Evolutionary conservation across 164 flowering plant species (phyloP), one percentile per base, ranked within the genome.

Genomic region (Sedum album): DNA sequence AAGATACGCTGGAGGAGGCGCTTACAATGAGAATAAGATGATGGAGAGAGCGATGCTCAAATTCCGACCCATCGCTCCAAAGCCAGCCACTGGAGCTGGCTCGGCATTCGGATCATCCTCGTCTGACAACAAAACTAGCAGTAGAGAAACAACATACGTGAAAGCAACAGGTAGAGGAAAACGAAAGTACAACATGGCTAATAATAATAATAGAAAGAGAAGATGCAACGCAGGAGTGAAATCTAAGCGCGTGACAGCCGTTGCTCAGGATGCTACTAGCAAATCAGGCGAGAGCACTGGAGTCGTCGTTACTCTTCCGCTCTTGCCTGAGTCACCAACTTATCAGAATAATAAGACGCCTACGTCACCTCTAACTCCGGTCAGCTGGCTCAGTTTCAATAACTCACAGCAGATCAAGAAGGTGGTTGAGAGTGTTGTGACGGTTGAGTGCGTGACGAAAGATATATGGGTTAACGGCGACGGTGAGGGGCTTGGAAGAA

Each of bases 11-110:
- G 75, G 76, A 2, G 75, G 75, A 2, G 75, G 73, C 2, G 68
- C 63, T n/a, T 81, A 82, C 70, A 86, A 79, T 46, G 69, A 66
- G 67, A 73, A 87, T 0, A 78, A 77, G 66, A 76, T 88, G 55
- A 76, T 88, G 55, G 84, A 85, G 68, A 77, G 82, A 73, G 82
- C 90, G 69, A 86, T 92, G 98, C 83, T 83, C 4, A 75, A 79
- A 31, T 92, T 78, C 76, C 80, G 97, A 20, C 97, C 96, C 57
- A 92, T 92, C 70, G 97, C 97, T 0, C 97, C 97, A 1, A 90
- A 84, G 57, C 97, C 97, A 25, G 76, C 76, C 17, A 18, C 69
- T 3, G 74, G 66, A 1, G 80, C 48, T 13, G 48, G 79, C 4
- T 70, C 85, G 0, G 71, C 20, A 21, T 62, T 81, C 46, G 82